Evolutionary conservation across 257 asterid species (phyloP), one percentile per base, ranked within the genome.

Genomic region (Solanum tacnaense): DNA sequence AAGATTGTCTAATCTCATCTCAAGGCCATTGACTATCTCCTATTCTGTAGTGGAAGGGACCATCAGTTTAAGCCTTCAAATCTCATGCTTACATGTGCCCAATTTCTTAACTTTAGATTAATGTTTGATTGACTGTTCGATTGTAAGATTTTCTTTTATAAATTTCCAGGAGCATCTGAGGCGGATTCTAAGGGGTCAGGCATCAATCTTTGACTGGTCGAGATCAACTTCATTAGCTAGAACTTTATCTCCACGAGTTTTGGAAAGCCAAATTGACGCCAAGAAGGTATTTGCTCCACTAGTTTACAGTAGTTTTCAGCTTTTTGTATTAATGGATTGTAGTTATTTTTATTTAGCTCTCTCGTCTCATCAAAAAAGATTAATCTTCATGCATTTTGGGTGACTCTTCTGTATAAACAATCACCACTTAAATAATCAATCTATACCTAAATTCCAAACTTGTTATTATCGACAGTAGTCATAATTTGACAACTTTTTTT

Each of bases 241-340:
- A 90, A 96, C 99, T 76, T 95, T 97, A 67, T 97, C 99, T 89
- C 99, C 99, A 52, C 95, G 98, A 87, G 97, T 96, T 91, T 91
- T 97, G 95, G 99, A 96, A 94, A 97, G 98, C 89, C 99, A 96
- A 93, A 93, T 96, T 91, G 99, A 96, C 91, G 99, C 99, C 88
- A 96, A 96, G 93, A 97, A 97, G 99, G 99, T 96, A 92, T 13
- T 9, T 86, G 85, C 25, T 81, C 68, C 68, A 46, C 29, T 81
- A 79, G 41, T 81, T 41, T 79, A 13, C 65, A 79, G 84, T 32
- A 44, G 65, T 79, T 46, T 81, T 81, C 41, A 60, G 4, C 41
- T 46, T 79, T 81, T 27, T 46, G 68, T 81, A 81, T 46, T 35
- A 27, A 8, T 46, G 25, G 68, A 16, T 46, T 81, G 68, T 81